These are phyloP conservation scores for Sabuloglossum arenarium DNA, from an alignment of 495 filamentous ascomycete species.

Conservation along the genomic window DNA sequence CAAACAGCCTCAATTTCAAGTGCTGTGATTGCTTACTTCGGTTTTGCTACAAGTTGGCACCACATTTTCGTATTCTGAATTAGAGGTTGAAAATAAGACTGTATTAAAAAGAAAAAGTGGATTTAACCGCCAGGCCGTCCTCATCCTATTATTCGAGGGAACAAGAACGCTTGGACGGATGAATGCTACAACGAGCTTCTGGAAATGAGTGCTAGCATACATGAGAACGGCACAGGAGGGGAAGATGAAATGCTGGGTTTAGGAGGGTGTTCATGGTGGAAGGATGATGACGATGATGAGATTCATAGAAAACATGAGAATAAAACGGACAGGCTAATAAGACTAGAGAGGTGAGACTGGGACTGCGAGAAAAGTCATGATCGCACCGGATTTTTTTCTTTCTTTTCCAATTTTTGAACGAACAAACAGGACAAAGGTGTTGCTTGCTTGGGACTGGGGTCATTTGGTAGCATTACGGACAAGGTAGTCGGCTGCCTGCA, in stretches of 20 bases:
- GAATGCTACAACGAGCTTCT: not conserved
- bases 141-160: not conserved
- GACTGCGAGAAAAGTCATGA: not conserved
- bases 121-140: not conserved
- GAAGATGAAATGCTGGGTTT: not conserved
- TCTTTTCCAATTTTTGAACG: not conserved
- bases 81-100: not conserved
- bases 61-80: not conserved
- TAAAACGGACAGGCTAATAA: not conserved
- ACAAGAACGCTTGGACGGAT: not conserved
- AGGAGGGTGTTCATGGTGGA: not conserved
- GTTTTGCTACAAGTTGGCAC: not conserved
- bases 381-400: not conserved
- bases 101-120: not conserved
- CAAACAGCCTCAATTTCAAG: too few relatives aligned
- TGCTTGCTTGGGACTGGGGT: not conserved
- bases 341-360: not conserved
- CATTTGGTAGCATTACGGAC: slow-evolving; percentile 1
- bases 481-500: slow-evolving; percentile 1
- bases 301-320: not conserved
- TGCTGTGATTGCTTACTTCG: too few relatives aligned
- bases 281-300: not conserved
- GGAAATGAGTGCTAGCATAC: not conserved
- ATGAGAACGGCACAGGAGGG: not conserved
- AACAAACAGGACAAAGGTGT: not conserved